Base-by-base conservation (phyloP, 176 grass and related monocot species). In the Ananas comosus region DNA sequence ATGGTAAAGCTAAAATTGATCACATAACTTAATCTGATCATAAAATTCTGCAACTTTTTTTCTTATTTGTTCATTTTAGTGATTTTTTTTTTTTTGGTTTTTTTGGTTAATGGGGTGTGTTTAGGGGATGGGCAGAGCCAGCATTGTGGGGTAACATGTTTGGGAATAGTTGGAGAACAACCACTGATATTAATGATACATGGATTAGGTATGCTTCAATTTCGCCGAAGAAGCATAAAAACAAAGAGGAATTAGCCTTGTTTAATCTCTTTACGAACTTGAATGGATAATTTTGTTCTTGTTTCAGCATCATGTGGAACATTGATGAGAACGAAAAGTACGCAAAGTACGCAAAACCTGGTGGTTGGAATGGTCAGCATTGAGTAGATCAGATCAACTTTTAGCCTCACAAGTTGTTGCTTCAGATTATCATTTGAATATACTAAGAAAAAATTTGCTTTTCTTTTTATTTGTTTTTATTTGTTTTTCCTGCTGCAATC, bases 121-220 rank as follows among this genome's bases (percentile, higher is more conserved):
- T 53, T 21, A 91, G 88, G 88, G 85, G 88, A 22, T 7, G 52
- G 64, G 82, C 67, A 76, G 76, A 83, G 0, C 78, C 80, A 76
- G 73, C 85, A 16, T 85, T 68, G 66, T 88, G 89, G 89, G 85
- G 82, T 33, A 73, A 19, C n/a, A 63, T 8, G 28, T 68, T 72
- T 23, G 89, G 85, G 28, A 92, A 92, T 69, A 92, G 82, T 76
- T 88, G 85, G 89, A 92, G 89, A 66, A 92, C 89, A 24, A 88
- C 82, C 19, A 69, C 58, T n/a, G 89, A 92, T 64, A 92, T 92
- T 69, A 77, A 50, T 13, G 80, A 88, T 72, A 63, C 72, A 49
- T 92, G 89, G 89, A 9, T 49, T 66, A 66, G 82, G 89, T 88
- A 81, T 0, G 58, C 48, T 13, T 59, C 48, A 14, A 11, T 24